These are phyloP conservation scores for Nicotiana tomentosiformis DNA, from an alignment of 257 asterid genomes.

Conservation along the genomic window DNA sequence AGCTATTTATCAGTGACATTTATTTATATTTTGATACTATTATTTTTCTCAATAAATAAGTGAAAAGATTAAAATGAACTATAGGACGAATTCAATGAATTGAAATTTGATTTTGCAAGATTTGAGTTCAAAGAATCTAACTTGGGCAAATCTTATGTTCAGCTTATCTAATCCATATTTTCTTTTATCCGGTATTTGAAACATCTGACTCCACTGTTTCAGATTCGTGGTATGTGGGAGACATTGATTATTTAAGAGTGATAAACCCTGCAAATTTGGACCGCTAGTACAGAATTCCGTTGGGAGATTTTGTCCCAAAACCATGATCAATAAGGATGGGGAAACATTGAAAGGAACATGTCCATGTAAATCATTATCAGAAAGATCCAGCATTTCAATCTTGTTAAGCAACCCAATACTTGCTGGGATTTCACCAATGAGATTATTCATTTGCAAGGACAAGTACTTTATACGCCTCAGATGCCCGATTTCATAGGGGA, in stretches of 20 bases:
- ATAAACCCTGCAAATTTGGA: neutral
- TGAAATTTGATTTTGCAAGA: too few species aligned
- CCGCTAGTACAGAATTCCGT: neutral
- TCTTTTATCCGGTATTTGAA: too few species aligned
- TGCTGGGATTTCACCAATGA: neutral
- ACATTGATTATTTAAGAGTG: neutral
- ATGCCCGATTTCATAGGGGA: constrained; percentile 1
- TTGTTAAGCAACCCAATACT: constrained; percentile 13
- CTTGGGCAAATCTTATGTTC: too few species aligned
- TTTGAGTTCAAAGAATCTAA: too few species aligned
- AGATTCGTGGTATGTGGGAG: too few species aligned
- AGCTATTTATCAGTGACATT: too few species aligned
- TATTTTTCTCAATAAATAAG: too few species aligned
- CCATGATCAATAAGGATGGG: neutral
- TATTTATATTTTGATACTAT: too few species aligned
- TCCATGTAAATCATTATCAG: constrained; percentile 6
- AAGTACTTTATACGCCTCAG: neutral
- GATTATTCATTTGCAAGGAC: neutral
- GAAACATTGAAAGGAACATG: constrained; percentile 15
- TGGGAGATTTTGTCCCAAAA: neutral
- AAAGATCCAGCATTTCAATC: neutral
- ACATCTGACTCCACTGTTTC: too few species aligned
- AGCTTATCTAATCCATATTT: too few species aligned
- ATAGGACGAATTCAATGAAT: too few species aligned
- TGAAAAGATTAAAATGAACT: too few species aligned